Evolutionary conservation across 495 filamentous ascomycete genomes (phyloP).

Genomic region (Penicillium silybi): DNA sequence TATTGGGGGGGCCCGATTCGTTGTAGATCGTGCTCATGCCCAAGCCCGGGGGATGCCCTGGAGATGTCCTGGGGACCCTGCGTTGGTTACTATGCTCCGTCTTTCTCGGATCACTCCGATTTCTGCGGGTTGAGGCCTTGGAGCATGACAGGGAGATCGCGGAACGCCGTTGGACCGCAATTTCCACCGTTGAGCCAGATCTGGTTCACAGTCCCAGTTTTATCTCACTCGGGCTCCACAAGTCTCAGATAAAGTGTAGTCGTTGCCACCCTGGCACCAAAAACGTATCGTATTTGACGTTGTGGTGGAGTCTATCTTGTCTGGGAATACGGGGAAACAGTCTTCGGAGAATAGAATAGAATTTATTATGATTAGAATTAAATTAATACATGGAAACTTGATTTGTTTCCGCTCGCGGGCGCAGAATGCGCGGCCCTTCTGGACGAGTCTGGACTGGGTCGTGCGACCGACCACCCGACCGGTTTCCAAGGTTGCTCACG

Average conservation of each 20-base stretch:
- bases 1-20: neutral
- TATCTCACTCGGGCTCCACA: constrained; percentile 11
- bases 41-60: no score
- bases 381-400: neutral
- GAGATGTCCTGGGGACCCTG: neutral
- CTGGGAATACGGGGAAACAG: neutral
- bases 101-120: neutral
- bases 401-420: neutral
- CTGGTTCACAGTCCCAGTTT: constrained; percentile 20
- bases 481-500: neutral
- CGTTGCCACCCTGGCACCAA: constrained; percentile 14
- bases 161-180: constrained; percentile 12
- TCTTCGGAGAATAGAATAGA: neutral
- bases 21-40: neutral
- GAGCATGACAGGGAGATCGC: neutral
- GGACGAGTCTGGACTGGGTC: neutral
- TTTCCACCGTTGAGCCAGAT: constrained; percentile 22
- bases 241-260: constrained; percentile 21
- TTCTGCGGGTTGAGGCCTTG: neutral
- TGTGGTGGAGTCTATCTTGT: no score
- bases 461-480: neutral
- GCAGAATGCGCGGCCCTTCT: neutral
- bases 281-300: constrained; percentile 8
- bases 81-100: neutral
- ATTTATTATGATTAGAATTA: neutral